Evolutionary conservation across 805 yeast genomes (phyloP).

Genomic region (Millerago galiae): DNA sequence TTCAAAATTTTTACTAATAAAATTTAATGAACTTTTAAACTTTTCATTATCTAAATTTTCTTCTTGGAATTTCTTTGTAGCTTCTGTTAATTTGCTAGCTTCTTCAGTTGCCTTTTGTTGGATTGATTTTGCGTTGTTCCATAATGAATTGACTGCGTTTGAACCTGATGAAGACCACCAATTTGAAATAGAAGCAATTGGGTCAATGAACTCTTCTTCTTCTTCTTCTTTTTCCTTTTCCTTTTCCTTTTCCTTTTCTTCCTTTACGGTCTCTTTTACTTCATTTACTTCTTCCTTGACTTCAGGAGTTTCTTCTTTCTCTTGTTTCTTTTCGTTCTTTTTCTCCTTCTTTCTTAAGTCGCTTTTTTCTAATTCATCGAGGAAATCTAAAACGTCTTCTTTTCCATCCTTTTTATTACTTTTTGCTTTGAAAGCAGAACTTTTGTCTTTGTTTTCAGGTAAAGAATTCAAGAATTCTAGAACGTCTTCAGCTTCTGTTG

Average conservation of each 20-base stretch:
- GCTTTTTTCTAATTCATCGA: slow-evolving; percentile 57
- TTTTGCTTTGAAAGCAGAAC: slow-evolving; percentile 17
- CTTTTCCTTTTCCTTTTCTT: slow-evolving; percentile 14
- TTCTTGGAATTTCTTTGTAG: slow-evolving; percentile 16
- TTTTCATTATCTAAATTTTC: slow-evolving; percentile 25
- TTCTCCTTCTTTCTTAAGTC: slow-evolving; percentile 18
- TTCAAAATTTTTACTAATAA: slow-evolving; percentile 18
- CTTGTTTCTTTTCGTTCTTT: slow-evolving; percentile 2
- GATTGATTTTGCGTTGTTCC: slow-evolving; percentile 58
- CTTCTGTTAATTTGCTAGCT: slow-evolving; percentile 25
- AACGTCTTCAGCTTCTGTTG: slow-evolving; percentile 64
- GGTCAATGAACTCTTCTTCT: slow-evolving; percentile 38
- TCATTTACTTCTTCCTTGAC: slow-evolving; percentile 12
- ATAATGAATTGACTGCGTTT: slow-evolving; percentile 53
- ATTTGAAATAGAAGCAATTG: slow-evolving; percentile 55
- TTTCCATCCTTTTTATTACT: slow-evolving; percentile 34
- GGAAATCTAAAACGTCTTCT: slow-evolving; percentile 35
- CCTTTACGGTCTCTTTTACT: too few species aligned
- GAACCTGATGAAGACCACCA: slow-evolving; percentile 78
- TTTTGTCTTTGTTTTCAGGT: slow-evolving; percentile 42
- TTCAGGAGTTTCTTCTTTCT: slow-evolving; percentile 6
- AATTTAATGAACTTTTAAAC: slow-evolving; percentile 9
- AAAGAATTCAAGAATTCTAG: slow-evolving; percentile 74
- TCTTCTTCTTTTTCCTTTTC: slow-evolving; percentile 9
- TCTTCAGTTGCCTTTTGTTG: slow-evolving; percentile 32